A percentile compares a stretch with the other conserved stretches of the same genome.
Evolutionary conservation across 352 stramenopile species (phyloP).

Genomic region (Phytophthora pinifolia): DNA sequence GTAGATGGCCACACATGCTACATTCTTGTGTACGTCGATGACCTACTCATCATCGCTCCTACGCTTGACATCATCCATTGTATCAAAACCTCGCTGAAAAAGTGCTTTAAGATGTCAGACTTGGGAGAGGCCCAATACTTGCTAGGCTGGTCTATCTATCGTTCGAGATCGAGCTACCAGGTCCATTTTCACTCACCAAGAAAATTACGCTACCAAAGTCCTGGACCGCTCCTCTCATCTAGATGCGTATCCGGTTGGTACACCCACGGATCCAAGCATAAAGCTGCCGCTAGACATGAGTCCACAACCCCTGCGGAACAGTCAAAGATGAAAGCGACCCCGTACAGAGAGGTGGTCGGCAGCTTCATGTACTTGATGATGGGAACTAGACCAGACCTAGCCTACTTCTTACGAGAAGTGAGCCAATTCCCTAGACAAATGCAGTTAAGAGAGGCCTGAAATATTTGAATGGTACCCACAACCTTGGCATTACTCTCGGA

Average conservation of each 20-base stretch:
- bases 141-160: conserved; percentile 15
- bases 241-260: conserved; percentile 5
- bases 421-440: neutral
- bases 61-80: neutral
- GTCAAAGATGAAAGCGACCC: too few relatives aligned
- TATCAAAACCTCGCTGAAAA: conserved; percentile 14
- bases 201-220: conserved; percentile 19
- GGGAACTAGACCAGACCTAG: too few relatives aligned
- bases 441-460: conserved; percentile 18
- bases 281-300: too few relatives aligned
- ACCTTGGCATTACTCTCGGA: conserved; percentile 15
- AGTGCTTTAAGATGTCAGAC: conserved; percentile 16
- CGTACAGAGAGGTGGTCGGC: too few relatives aligned
- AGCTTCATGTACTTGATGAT: too few relatives aligned
- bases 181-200: conserved; percentile 19
- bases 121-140: conserved; percentile 13
- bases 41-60: conserved; percentile 9
- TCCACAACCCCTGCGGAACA: too few relatives aligned
- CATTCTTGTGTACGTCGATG: conserved; percentile 13
- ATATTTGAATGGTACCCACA: conserved; percentile 16
- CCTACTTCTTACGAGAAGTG: too few relatives aligned
- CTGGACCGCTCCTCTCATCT: conserved; percentile 19
- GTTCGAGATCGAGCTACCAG: conserved; percentile 5
- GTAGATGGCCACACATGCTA: conserved; percentile 4
- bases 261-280: too few relatives aligned